Base-by-base conservation (phyloP, 495 filamentous ascomycete species). In the Hypomontagnella monticulosa region DNA sequence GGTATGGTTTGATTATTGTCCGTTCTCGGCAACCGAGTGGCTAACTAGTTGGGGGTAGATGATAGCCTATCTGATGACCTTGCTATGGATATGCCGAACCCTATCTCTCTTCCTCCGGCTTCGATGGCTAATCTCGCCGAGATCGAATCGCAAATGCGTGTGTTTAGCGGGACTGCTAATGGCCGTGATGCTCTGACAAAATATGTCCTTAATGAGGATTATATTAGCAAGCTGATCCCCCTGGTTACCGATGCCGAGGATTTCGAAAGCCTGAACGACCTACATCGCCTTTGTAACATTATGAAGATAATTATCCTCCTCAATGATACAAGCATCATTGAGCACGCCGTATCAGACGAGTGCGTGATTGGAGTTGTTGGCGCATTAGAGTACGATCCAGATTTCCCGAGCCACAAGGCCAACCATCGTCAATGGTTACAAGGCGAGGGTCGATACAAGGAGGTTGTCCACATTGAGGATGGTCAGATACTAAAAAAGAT, bases 341-440 rank as follows among this genome's bases (percentile, higher is more conserved):
- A 99, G 73, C 88, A 90, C 46, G 91, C 93, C 43, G 94, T 99
- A 6, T 91, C 90, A 6, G 96, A 99, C 78, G 86, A 91, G 30
- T 85, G 93, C 60, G 88, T 98, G 40, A 76, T 97, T 49, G 96
- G 94, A 1, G 94, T 98, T 42, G 95, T 99, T 46, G 95, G 96
- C 50, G 96, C 96, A 41, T 79, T 99, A 55, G 95, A 99, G 84
- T 99, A 97, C 78, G 95, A 99, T 67, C 95, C 96, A 7, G 95
- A 99, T 75, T 99, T 98, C 66, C 95, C 95, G n/a, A 93, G 87
- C 38, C 95, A 98, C 80, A 97, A 97, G 76, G 95, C 95, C 12
- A 99, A 99, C 72, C 95, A 99, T 73, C 88, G 95, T 30, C 92
- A 93, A 75, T 99, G 96, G 78, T 83, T 99, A 57, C 87, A 88